Conservation (phyloP, 2,329 filamentous ascomycete species). For the Aspergillus neotritici region DNA sequence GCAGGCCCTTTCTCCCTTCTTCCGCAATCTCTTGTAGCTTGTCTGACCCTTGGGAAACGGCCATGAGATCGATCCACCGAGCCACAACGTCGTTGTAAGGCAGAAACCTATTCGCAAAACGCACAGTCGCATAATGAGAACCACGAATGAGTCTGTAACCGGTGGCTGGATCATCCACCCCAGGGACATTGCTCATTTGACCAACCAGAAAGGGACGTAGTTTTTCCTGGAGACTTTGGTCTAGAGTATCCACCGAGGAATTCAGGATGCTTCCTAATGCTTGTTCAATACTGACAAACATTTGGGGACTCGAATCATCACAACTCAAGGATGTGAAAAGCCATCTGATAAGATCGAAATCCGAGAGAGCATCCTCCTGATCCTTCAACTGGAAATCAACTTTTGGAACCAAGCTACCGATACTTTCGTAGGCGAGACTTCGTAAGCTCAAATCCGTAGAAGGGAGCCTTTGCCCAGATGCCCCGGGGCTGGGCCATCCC, state of each 20-base stretch:
- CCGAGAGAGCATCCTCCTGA: conserved; percentile 40
- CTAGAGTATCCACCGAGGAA: conserved; percentile 47
- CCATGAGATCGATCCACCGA: conserved; percentile 84
- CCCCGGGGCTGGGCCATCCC: conserved; percentile 68
- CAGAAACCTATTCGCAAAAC: conserved; percentile 85
- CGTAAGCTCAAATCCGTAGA: conserved; percentile 62
- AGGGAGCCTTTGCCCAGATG: conserved; percentile 49
- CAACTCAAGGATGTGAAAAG: conserved; percentile 77
- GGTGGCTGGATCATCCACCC: conserved; percentile 34
- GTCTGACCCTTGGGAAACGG: conserved; percentile 56
- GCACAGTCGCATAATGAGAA: conserved; percentile 73
- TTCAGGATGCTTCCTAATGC: conserved; percentile 73
- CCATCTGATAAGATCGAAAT: conserved; percentile 59
- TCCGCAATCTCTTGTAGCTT: conserved; percentile 80
- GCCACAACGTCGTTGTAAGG: conserved; percentile 71
- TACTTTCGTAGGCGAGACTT: conserved; percentile 80
- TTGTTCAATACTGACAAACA: conserved; percentile 83
- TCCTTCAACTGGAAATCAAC: conserved; percentile 33
- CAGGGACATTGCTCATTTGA: conserved; percentile 55
- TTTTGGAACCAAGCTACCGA: conserved; percentile 65
- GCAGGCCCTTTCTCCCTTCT: conserved; percentile 81
- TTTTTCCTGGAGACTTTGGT: conserved; percentile 37
- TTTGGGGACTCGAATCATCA: conserved; percentile 66
- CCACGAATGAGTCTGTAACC: conserved; percentile 56
- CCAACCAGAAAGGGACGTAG: conserved; percentile 58